Conservation (phyloP, 345 rosid genomes). For the Laguncularia racemosa region DNA sequence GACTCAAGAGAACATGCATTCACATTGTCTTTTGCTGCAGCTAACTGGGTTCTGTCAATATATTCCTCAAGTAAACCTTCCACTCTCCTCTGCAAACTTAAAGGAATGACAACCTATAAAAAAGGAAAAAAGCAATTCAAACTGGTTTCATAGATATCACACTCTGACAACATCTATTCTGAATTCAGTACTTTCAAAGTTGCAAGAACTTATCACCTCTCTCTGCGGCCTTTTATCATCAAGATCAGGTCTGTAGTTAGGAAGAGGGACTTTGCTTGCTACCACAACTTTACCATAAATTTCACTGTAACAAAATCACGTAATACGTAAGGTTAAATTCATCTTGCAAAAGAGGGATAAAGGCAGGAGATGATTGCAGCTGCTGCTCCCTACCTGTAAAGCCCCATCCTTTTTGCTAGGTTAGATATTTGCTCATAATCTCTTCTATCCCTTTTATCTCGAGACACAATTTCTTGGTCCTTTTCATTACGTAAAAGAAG, state of each 20-base stretch:
- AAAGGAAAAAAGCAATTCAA: constrained; percentile 8
- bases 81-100: constrained; percentile 89
- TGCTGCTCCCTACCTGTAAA: constrained; percentile 52
- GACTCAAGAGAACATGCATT: constrained; percentile 25
- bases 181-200: constrained; percentile 3
- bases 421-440: constrained; percentile 88
- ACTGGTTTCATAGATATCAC: constrained; percentile 1
- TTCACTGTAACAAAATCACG: constrained; percentile 37
- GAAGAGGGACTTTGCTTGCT: constrained; percentile 93
- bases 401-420: constrained; percentile 90
- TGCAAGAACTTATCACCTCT: constrained; percentile 50
- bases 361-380: not conserved
- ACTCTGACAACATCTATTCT: not conserved
- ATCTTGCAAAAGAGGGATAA: not conserved
- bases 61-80: constrained; percentile 93
- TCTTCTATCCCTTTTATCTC: constrained; percentile 90
- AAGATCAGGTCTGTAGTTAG: constrained; percentile 93
- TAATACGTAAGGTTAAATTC: not conserved
- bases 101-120: constrained; percentile 71
- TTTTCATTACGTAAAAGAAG: constrained; percentile 61
- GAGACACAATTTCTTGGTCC: constrained; percentile 80
- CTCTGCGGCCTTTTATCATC: constrained; percentile 99
- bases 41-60: constrained; percentile 66
- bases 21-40: constrained; percentile 33
- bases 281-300: constrained; percentile 93